A percentile compares a stretch with the other conserved stretches of the same genome.
Conservation (phyloP, 108 stramenopile genomes). For the Aurantiochytrium sp. region DNA sequence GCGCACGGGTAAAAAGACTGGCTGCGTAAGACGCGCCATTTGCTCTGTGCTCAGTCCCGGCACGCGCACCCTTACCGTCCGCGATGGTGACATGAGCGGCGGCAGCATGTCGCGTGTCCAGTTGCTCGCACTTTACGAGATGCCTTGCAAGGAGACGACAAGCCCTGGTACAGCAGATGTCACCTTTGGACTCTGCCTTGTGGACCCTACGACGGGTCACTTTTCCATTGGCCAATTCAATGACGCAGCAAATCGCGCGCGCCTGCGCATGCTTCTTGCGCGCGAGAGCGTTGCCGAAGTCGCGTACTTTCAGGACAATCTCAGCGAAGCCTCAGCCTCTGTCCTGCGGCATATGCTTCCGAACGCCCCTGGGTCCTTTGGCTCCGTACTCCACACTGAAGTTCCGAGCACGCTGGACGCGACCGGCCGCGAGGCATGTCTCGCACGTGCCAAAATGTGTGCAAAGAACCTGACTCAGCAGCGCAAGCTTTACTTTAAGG, state of each 20-base stretch:
- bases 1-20: conserved; percentile 65
- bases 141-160: neutral
- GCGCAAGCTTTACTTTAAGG: neutral
- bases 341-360: neutral
- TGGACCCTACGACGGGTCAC: conserved; percentile 71
- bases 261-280: conserved; percentile 83
- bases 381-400: neutral
- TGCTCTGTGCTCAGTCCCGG: conserved; percentile 75
- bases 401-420: neutral
- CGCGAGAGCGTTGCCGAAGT: conserved; percentile 74
- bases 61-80: conserved; percentile 62
- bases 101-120: neutral
- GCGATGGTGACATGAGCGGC: neutral
- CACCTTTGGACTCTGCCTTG: conserved; percentile 69
- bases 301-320: neutral
- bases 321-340: neutral
- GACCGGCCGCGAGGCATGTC: neutral
- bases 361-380: neutral
- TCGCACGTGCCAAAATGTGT: neutral
- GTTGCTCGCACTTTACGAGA: neutral
- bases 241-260: conserved; percentile 77
- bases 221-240: conserved; percentile 93
- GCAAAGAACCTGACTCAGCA: neutral
- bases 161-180: neutral
- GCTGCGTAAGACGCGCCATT: conserved; percentile 86